A percentile compares a stretch with the other conserved stretches of the same genome.
Conservation (phyloP, 1,139 yeast species). For the Debaryomyces fabryi region DNA sequence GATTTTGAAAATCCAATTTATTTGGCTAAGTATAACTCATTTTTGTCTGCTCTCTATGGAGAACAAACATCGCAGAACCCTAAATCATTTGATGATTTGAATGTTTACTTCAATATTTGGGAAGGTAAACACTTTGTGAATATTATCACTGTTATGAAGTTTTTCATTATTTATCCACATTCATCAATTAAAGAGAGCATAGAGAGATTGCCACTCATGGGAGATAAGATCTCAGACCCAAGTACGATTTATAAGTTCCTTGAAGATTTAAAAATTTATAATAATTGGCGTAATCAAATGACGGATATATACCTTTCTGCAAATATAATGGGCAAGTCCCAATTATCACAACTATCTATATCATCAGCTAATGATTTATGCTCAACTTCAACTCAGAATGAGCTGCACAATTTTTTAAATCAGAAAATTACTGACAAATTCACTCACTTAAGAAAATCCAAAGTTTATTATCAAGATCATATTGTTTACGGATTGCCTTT, state of each 20-base stretch:
- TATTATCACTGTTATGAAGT: constrained; percentile 35
- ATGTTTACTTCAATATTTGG: constrained; percentile 34
- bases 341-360: constrained; percentile 23
- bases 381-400: constrained; percentile 15
- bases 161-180: constrained; percentile 40
- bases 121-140: constrained; percentile 30
- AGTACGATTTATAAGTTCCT: constrained; percentile 22
- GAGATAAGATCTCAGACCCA: constrained; percentile 16
- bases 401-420: constrained; percentile 3
- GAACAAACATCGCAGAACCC: constrained; percentile 16
- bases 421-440: constrained; percentile 25
- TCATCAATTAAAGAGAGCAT: constrained; percentile 20
- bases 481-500: constrained; percentile 33
- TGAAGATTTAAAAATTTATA: constrained; percentile 28
- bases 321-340: constrained; percentile 28
- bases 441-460: constrained; percentile 28
- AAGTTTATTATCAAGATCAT: constrained; percentile 31
- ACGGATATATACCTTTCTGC: constrained; percentile 39
- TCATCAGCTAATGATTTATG: constrained; percentile 22
- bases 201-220: constrained; percentile 20
- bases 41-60: constrained; percentile 17
- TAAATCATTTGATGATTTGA: constrained; percentile 26
- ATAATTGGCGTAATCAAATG: constrained; percentile 20
- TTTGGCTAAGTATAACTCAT: constrained; percentile 16
- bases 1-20: constrained; percentile 14